A percentile compares a stretch with the other conserved stretches of the same genome.
Evolutionary conservation across 1,139 yeast species (phyloP).

Genomic region (Suhomyces kunorum): DNA sequence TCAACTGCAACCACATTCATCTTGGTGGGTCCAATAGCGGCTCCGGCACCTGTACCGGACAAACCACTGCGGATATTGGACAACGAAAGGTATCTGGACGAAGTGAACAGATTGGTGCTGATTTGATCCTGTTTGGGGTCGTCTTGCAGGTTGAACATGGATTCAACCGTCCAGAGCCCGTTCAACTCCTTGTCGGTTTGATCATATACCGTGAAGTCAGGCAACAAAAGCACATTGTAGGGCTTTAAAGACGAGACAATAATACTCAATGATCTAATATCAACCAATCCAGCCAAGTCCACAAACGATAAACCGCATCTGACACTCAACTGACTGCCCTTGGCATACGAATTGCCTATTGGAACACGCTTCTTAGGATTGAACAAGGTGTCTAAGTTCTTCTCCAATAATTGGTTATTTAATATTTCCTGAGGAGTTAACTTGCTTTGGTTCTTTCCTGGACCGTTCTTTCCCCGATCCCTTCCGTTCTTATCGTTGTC

Average conservation of each 20-base stretch:
- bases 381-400: constrained; percentile 57
- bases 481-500: constrained; percentile 22
- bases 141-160: constrained; percentile 34
- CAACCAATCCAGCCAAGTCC: constrained; percentile 85
- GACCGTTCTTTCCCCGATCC: constrained; percentile 16
- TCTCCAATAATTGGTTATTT: constrained; percentile 45
- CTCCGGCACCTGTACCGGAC: constrained; percentile 23
- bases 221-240: constrained; percentile 61
- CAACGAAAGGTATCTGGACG: constrained; percentile 37
- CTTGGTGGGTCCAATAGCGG: constrained; percentile 21
- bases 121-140: constrained; percentile 26
- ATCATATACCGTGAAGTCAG: constrained; percentile 41
- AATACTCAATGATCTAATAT: constrained; percentile 76
- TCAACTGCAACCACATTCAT: constrained; percentile 38
- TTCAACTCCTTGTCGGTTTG: constrained; percentile 24
- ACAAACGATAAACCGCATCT: constrained; percentile 76
- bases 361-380: constrained; percentile 55
- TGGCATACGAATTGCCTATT: constrained; percentile 22
- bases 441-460: constrained; percentile 40
- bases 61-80: constrained; percentile 37
- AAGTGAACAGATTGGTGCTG: constrained; percentile 25
- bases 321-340: constrained; percentile 41
- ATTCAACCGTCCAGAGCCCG: constrained; percentile 32
- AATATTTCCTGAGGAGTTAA: constrained; percentile 48
- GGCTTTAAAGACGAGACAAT: constrained; percentile 83